Evolutionary conservation across 768 basidiomycete species (phyloP).

Genomic region (Phlegmacium glaucopus): DNA sequence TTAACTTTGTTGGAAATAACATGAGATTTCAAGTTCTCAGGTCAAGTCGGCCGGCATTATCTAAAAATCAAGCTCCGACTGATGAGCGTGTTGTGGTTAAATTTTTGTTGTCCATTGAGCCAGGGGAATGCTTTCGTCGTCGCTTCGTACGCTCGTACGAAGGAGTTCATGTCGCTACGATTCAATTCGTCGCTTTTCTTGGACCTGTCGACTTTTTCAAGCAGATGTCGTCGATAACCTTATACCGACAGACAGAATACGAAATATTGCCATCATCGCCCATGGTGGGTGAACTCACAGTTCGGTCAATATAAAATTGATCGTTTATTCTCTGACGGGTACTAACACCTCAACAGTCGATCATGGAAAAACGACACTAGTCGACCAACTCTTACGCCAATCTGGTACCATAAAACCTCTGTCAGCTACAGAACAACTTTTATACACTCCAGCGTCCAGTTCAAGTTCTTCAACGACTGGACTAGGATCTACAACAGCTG

Average conservation of each 20-base stretch:
- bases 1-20: no score
- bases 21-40: no score
- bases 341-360: constrained; percentile 34
- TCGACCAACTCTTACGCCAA: constrained; percentile 49
- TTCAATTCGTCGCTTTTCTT: constrained; percentile 5
- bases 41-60: no score
- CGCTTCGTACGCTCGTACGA: not conserved
- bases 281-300: constrained; percentile 36
- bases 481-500: constrained; percentile 22
- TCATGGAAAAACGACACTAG: constrained; percentile 51
- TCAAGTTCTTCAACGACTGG: constrained; percentile 20
- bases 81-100: no score
- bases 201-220: constrained; percentile 6
- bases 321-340: not conserved
- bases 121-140: not conserved
- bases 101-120: no score
- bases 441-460: constrained; percentile 26
- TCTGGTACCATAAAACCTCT: constrained; percentile 44
- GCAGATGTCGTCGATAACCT: constrained; percentile 23
- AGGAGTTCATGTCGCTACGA: not conserved
- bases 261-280: constrained; percentile 49
- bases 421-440: constrained; percentile 31
- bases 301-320: constrained; percentile 4
- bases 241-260: constrained; percentile 35
- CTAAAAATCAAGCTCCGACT: no score